Conservation (phyloP, 1,284 basidiomycete genomes). For the Anthracocystis panici-leucophaei region DNA sequence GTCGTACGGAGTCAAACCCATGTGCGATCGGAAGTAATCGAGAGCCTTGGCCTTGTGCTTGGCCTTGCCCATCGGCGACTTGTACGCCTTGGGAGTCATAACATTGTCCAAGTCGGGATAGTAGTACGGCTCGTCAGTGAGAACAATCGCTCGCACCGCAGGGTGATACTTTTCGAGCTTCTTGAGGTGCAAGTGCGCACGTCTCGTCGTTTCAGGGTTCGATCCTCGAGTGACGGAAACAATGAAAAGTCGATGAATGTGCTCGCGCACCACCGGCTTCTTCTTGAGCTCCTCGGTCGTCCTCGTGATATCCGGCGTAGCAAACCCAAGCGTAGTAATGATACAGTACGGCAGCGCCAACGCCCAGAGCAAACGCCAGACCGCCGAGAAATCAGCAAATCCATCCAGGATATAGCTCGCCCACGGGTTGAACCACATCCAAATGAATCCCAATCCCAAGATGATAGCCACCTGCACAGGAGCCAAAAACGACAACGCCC, state of each 20-base stretch:
- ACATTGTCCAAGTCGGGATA: conserved; percentile 71
- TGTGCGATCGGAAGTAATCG: conserved; percentile 71
- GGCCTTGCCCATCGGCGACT: conserved; percentile 70
- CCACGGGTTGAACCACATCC: conserved; percentile 70
- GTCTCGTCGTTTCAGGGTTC: conserved; percentile 70
- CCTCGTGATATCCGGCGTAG: conserved; percentile 69
- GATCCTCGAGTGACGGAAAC: conserved; percentile 71
- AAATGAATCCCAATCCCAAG: conserved; percentile 68
- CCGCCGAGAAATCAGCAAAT: conserved; percentile 68
- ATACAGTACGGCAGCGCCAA: conserved; percentile 70
- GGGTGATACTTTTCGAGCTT: conserved; percentile 71
- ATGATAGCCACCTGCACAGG: conserved; percentile 69
- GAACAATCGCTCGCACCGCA: conserved; percentile 70
- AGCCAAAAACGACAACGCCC: conserved; percentile 67
- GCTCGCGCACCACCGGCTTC: conserved; percentile 70
- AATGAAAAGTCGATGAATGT: conserved; percentile 71
- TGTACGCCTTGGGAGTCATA: conserved; percentile 71
- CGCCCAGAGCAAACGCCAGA: conserved; percentile 71
- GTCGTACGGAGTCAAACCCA: conserved; percentile 70
- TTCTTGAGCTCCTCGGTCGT: conserved; percentile 67
- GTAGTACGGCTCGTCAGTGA: conserved; percentile 71
- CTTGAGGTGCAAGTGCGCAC: conserved; percentile 70
- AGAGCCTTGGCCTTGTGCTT: conserved; percentile 72
- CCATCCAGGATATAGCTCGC: conserved; percentile 68
- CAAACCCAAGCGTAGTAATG: conserved; percentile 69